phyloP scores from a whole-genome alignment of 163 green algal species.

The Volvox carteri region DNA sequence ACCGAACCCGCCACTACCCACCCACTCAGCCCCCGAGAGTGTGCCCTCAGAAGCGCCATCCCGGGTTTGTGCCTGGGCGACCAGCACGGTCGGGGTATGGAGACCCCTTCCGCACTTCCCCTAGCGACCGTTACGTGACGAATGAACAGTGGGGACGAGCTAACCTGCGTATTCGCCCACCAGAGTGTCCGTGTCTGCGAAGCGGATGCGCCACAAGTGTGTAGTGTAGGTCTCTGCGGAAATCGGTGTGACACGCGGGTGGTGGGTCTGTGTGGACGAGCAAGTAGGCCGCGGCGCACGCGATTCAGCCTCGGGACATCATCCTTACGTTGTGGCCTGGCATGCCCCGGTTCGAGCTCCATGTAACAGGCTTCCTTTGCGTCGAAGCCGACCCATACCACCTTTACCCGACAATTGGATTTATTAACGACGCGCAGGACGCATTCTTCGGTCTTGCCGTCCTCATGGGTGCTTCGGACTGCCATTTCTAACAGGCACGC shows the following conservation, averaged over 20 bases:
- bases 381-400: slow-evolving; percentile 54
- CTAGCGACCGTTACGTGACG: too few relatives aligned
- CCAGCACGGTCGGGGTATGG: too few relatives aligned
- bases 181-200: slow-evolving; percentile 18
- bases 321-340: slow-evolving; percentile 52
- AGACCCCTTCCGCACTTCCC: too few relatives aligned
- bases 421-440: slow-evolving; percentile 35
- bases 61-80: too few relatives aligned
- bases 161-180: slow-evolving; percentile 64
- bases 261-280: too few relatives aligned
- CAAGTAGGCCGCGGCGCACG: too few relatives aligned
- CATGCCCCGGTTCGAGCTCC: slow-evolving; percentile 26
- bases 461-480: slow-evolving; percentile 1
- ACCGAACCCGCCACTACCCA: too few relatives aligned
- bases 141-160: too few relatives aligned
- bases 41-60: too few relatives aligned
- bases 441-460: slow-evolving; percentile 37
- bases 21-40: too few relatives aligned
- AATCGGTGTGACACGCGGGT: too few relatives aligned
- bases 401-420: neutral
- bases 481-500: neutral
- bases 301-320: neutral
- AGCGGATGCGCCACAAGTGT: slow-evolving; percentile 71
- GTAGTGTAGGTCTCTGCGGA: slow-evolving; percentile 66
- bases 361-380: slow-evolving; percentile 45